These are phyloP conservation scores for Pseudopediastrum boryanum DNA, from an alignment of 139 green algal genomes.

Conservation along the genomic window DNA sequence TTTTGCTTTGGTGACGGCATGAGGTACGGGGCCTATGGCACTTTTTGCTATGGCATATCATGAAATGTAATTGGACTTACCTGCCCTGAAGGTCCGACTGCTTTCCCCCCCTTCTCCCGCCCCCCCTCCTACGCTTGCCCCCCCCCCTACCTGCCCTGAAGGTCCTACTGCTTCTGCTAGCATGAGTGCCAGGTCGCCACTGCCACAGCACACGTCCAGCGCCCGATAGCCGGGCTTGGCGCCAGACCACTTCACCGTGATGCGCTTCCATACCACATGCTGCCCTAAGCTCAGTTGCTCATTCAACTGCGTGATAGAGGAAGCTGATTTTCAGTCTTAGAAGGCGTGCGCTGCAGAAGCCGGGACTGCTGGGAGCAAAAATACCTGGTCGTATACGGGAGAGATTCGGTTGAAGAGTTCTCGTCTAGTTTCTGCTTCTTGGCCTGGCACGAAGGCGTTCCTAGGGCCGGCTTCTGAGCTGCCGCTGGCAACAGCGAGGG, in stretches of 20 bases:
- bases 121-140: no score
- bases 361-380: background rate
- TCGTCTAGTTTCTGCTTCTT: conserved; percentile 58
- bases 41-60: no score
- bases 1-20: no score
- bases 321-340: background rate
- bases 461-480: no score
- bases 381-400: conserved; percentile 81
- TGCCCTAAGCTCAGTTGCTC: conserved; percentile 90
- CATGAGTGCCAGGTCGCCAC: conserved; percentile 88
- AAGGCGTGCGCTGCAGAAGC: background rate
- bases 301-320: conserved; percentile 77
- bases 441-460: conserved; percentile 48
- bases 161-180: conserved; percentile 82
- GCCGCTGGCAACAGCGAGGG: no score
- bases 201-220: conserved; percentile 96
- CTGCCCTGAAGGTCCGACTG: no score
- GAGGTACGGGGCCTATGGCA: no score
- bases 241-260: conserved; percentile 88
- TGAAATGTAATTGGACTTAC: no score
- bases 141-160: conserved; percentile 66
- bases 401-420: conserved; percentile 89
- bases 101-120: no score
- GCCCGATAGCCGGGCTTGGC: conserved; percentile 58
- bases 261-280: conserved; percentile 95